Conservation (phyloP, 2,329 filamentous ascomycete genomes). For the Hypoxylon sp. region DNA sequence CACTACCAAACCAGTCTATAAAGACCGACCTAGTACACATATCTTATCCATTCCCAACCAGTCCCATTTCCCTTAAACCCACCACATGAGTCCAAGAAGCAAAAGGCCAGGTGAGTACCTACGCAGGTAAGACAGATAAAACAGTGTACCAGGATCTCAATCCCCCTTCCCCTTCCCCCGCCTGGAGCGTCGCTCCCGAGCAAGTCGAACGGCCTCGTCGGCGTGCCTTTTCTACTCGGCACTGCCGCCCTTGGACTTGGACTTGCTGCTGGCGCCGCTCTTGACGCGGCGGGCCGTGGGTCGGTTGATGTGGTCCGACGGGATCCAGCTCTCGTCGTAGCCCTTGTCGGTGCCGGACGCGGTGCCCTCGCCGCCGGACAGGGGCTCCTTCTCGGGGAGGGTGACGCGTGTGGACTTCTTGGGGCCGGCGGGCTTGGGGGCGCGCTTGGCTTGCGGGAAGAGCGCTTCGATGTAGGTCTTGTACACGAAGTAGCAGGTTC, state of each 20-base stretch:
- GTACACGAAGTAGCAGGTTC: conserved; percentile 94
- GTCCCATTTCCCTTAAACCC: no score
- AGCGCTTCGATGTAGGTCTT: conserved; percentile 96
- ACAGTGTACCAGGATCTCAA: no score
- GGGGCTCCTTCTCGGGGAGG: conserved; percentile 67
- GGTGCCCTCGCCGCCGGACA: conserved; percentile 75
- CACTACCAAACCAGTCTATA: no score
- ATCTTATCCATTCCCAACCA: no score
- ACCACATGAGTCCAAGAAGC: no score
- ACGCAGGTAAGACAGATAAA: no score
- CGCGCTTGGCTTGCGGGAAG: conserved; percentile 86
- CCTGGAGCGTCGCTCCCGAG: no score
- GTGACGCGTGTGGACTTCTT: conserved; percentile 61
- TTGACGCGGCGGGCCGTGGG: conserved; percentile 76
- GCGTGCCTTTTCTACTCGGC: conserved; percentile 48
- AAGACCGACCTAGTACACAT: no score
- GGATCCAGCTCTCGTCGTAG: conserved; percentile 95
- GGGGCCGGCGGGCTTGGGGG: conserved; percentile 42
- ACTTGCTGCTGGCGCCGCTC: conserved; percentile 61
- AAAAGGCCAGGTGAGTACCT: no score
- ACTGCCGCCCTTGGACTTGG: conserved; percentile 49
- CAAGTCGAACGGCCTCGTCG: no score
- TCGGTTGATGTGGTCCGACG: conserved; percentile 85
- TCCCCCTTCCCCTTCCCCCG: no score
- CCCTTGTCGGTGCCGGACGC: conserved; percentile 73